Conservation (phyloP, 1,139 yeast genomes). For the Candida pseudoviswanathii region DNA sequence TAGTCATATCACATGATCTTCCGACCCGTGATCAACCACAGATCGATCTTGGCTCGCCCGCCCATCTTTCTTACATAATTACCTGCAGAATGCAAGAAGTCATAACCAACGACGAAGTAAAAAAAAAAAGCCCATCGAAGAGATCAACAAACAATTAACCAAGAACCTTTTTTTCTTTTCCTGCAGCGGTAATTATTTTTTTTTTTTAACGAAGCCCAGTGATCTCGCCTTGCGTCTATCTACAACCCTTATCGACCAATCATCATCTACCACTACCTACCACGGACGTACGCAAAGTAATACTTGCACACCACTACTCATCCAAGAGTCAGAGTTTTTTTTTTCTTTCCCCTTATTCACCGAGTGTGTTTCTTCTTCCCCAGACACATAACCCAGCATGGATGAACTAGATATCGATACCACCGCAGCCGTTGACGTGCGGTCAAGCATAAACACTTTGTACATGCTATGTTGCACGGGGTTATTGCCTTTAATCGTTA, state of each 20-base stretch:
- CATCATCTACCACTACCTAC: background rate
- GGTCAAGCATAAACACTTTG: slow-evolving; percentile 37
- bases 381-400: background rate
- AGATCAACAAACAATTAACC: background rate
- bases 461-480: slow-evolving; percentile 42
- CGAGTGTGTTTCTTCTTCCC: no score
- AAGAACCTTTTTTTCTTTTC: background rate
- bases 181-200: background rate
- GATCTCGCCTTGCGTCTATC: slow-evolving; percentile 2
- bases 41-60: no score
- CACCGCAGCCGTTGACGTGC: background rate
- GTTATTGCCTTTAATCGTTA: slow-evolving; percentile 33
- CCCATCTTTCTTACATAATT: background rate
- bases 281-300: background rate
- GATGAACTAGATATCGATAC: background rate
- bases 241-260: background rate
- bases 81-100: background rate
- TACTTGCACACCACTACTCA: background rate
- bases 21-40: no score
- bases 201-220: background rate
- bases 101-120: background rate
- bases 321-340: background rate
- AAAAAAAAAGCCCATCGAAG: background rate
- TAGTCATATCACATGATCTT: no score
- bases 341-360: background rate